Evolutionary conservation across 371 early-diverging fungal species (phyloP).

Genomic region (Smittium culicis): DNA sequence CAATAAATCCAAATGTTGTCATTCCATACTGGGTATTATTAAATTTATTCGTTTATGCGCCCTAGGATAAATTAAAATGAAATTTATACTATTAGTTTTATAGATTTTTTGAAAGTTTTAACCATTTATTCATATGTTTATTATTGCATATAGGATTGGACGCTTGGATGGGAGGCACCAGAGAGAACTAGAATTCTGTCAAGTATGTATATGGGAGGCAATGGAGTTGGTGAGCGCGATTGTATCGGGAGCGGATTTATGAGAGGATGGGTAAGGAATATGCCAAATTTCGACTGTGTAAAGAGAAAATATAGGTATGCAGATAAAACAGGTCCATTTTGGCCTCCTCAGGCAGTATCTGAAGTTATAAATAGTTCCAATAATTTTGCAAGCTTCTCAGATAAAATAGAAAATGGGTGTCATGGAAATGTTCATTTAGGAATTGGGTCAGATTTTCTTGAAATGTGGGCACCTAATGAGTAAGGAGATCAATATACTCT

Average conservation of each 20-base stretch:
- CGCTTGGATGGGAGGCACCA: constrained; percentile 23
- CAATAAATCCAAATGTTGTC: constrained; percentile 22
- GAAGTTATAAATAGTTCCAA: constrained; percentile 20
- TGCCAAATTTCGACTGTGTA: constrained; percentile 27
- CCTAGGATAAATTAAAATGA: no score
- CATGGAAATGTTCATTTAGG: constrained; percentile 36
- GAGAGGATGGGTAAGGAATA: constrained; percentile 27
- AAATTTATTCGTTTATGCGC: no score
- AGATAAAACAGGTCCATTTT: constrained; percentile 25
- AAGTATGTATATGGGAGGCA: constrained; percentile 21
- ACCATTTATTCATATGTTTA: not conserved
- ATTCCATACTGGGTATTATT: constrained; percentile 37
- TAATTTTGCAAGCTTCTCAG: constrained; percentile 29
- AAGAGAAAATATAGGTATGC: constrained; percentile 28
- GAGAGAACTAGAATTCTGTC: constrained; percentile 21
- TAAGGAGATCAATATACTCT: constrained; percentile 4
- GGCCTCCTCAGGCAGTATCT: constrained; percentile 32
- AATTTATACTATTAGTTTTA: not conserved
- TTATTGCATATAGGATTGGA: constrained; percentile 25
- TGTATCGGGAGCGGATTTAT: constrained; percentile 28
- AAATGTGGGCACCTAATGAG: constrained; percentile 33
- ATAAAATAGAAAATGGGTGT: constrained; percentile 33
- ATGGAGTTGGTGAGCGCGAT: constrained; percentile 16
- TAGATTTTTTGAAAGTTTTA: not conserved
- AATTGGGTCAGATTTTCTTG: constrained; percentile 34